phyloP scores from a whole-genome alignment of 2,329 filamentous ascomycete genomes.

The Zymoseptoria crescenta region DNA sequence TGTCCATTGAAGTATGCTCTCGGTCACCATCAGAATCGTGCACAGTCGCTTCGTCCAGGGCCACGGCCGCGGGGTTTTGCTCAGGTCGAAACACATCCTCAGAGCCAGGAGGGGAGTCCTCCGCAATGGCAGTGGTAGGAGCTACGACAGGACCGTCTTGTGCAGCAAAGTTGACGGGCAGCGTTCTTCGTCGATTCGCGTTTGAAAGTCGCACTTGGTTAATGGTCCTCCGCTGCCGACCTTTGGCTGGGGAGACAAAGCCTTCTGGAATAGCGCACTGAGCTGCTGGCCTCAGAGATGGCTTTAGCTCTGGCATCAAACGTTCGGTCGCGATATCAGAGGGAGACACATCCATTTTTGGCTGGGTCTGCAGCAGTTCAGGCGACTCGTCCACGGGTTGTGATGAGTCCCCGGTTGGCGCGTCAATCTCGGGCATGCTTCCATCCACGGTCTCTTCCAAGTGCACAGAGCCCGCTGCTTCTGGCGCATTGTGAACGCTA shows the following conservation, averaged over 20 bases:
- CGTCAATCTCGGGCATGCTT: background rate
- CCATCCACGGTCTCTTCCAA: background rate
- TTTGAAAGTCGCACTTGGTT: slow-evolving; percentile 12
- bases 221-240: slow-evolving; percentile 15
- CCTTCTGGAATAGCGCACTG: slow-evolving; percentile 20
- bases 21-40: background rate
- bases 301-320: background rate
- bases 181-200: slow-evolving; percentile 20
- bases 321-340: background rate
- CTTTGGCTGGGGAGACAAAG: slow-evolving; percentile 26
- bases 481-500: background rate
- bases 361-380: background rate
- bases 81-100: background rate
- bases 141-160: background rate
- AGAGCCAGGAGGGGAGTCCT: background rate
- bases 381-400: background rate
- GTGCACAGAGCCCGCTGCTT: background rate
- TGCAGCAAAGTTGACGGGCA: slow-evolving; percentile 24
- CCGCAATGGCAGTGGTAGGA: background rate
- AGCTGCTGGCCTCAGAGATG: background rate
- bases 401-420: background rate
- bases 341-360: background rate
- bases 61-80: background rate
- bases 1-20: background rate
- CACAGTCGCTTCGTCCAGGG: background rate